Base-by-base conservation (phyloP, 768 basidiomycete species). In the Termitomyces sp. region DNA sequence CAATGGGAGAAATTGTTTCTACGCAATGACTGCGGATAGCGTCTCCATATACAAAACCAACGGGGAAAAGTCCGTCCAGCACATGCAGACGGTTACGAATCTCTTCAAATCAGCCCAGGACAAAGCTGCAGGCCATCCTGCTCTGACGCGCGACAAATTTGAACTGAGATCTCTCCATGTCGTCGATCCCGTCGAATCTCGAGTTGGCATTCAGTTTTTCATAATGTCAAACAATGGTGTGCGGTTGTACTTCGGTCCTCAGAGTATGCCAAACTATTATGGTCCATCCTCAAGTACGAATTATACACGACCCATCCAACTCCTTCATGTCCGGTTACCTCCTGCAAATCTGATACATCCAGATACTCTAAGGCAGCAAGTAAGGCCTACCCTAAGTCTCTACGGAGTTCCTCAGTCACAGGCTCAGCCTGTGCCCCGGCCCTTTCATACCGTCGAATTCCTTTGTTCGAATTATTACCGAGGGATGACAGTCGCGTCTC, bases 181-280 rank as follows among this genome's bases (percentile, higher is more conserved):
- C 25, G 71, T 96, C 37, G 78, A 83, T 40, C 78, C 78, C 10
- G 71, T 77, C 12, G 90, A 92, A 68, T 87, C 90, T 27, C 85
- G 84, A 16, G 73, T 81, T 25, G 83, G 83, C 14, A 73, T 90
- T 12, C 90, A 92, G 56, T 79, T 98, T 10, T 76, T 97, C 48
- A 93, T 89, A 1, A 73, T 95, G 46, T 93, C 94, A 23, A 76
- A 80, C 29, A 94, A 87, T 51, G 95, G 92, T 12, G 83, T 89
- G 3, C 85, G 95, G 49, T 77, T 96, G 1, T 98, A 92, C 75
- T 93, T 97, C 67, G 81, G 82, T 1, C 80, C 87, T 3, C 74
- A 80, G 4, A 71, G 73, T 50, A 69, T 73, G 21, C 82, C 80
- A 60, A 73, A 75, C 23, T 86, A 84, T 43, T 82, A 80, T 59